Conservation (phyloP, 2,329 filamentous ascomycete genomes). For the Penicillium freii region DNA sequence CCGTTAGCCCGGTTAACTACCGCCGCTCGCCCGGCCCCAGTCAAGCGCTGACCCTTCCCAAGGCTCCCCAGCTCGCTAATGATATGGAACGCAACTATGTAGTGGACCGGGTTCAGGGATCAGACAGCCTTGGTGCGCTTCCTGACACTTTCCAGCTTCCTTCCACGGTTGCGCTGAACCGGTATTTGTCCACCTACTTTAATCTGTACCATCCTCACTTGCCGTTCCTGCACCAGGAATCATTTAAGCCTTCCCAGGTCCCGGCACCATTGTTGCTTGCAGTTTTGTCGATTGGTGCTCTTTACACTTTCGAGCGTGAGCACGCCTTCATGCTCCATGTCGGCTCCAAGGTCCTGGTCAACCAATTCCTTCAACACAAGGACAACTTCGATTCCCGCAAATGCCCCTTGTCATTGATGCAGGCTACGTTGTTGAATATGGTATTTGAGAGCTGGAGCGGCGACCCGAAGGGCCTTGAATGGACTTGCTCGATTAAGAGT, state of each 20-base stretch:
- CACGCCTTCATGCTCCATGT: conserved; percentile 97
- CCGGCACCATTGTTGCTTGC: conserved; percentile 83
- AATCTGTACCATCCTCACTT: conserved; percentile 95
- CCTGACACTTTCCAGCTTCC: conserved; percentile 89
- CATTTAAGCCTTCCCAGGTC: conserved; percentile 76
- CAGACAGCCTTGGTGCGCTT: conserved; percentile 77
- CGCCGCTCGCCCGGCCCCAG: conserved; percentile 67
- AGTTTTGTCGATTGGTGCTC: conserved; percentile 88
- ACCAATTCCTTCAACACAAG: conserved; percentile 96
- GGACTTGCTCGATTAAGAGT: conserved; percentile 99
- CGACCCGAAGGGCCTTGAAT: conserved; percentile 94
- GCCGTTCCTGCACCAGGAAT: conserved; percentile 89
- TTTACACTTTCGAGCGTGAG: conserved; percentile 96
- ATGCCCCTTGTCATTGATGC: conserved; percentile 97
- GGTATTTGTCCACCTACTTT: conserved; percentile 94
- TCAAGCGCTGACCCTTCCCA: conserved; percentile 62
- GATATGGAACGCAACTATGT: conserved; percentile 85
- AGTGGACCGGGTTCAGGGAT: conserved; percentile 77
- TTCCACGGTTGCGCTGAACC: conserved; percentile 74
- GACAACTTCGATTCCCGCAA: conserved; percentile 98
- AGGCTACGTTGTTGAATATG: conserved; percentile 96
- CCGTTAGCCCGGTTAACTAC: conserved; percentile 67
- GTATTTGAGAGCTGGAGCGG: conserved; percentile 99
- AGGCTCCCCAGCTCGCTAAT: conserved; percentile 74
- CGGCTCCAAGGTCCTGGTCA: conserved; percentile 93